Base-by-base conservation (phyloP, 176 grass and related monocot genomes). In the Dactylis glomerata region DNA sequence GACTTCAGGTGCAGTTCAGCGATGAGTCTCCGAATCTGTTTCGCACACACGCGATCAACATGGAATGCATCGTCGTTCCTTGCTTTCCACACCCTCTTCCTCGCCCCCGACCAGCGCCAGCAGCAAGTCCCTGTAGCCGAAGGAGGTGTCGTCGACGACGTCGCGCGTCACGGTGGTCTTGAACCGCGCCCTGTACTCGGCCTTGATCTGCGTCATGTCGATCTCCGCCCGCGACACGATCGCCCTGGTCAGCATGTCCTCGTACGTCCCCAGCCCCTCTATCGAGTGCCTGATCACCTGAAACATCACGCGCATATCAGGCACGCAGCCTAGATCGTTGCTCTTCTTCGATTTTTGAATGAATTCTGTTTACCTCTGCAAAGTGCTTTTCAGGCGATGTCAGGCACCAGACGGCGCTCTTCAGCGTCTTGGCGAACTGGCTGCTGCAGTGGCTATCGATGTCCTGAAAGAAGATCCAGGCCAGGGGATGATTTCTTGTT, bases 351-450 rank as follows among this genome's bases (percentile, higher is more conserved):
- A n/a, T n/a, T n/a, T n/a, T n/a, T n/a, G n/a, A n/a, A n/a, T n/a
- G n/a, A n/a, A n/a, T n/a, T n/a, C n/a, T n/a, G n/a, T n/a, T n/a
- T n/a, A n/a, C n/a, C 92, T 98, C 85, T 32, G 89, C 92, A 41
- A 92, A 98, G 87, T 98, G 91, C 8, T 93, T 98, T 11, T 95
- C 92, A 47, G 95, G 92, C 20, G 79, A 93, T 13, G 75, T 62
- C 8, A 98, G 27, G 89, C 95, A 95, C 91, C 87, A 85, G 52
- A 98, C 65, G 4, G 89, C 87, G 57, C 38, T 87, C 80, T 84
- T 85, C 23, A 95, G 69, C 87, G 82, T 85, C 76, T 37, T 67
- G n/a, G 76, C 83, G 20, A 93, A 83, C 47, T 86, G 58, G 36
- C 71, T 81, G 42, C 36, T 73, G 77, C 89, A 87, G 22, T 61